A percentile compares a stretch with the other conserved stretches of the same genome.
Evolutionary conservation across 495 filamentous ascomycete genomes (phyloP).

Genomic region (Hypoxylon fuscum): DNA sequence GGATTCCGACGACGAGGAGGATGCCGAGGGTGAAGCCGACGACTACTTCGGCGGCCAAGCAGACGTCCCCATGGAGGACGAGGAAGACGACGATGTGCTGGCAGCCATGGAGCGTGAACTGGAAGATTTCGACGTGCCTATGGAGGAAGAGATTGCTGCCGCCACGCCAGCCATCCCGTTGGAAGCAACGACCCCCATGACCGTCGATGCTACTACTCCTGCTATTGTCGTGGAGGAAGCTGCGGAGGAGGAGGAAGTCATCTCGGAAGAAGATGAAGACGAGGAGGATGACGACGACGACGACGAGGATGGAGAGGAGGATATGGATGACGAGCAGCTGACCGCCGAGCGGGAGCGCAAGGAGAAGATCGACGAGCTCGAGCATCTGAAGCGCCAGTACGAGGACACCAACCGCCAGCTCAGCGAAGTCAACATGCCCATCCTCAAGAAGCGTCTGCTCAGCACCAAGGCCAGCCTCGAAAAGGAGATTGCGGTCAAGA

Average conservation of each 20-base stretch:
- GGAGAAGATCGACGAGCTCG: slow-evolving; percentile 64
- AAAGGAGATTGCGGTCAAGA: slow-evolving; percentile 68
- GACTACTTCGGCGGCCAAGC: slow-evolving; percentile 50
- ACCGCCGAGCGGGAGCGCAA: slow-evolving; percentile 46
- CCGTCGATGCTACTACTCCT: slow-evolving; percentile 44
- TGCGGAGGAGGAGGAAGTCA: slow-evolving; percentile 36
- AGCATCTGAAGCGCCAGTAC: slow-evolving; percentile 58
- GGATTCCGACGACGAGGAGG: slow-evolving; percentile 65
- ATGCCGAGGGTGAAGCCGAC: slow-evolving; percentile 62
- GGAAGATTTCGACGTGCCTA: slow-evolving; percentile 34
- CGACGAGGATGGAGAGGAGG: slow-evolving; percentile 54
- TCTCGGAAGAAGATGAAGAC: slow-evolving; percentile 59
- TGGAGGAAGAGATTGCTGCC: slow-evolving; percentile 38
- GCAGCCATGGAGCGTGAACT: slow-evolving; percentile 54
- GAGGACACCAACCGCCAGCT: slow-evolving; percentile 50
- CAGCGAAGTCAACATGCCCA: slow-evolving; percentile 48
- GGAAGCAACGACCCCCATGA: slow-evolving; percentile 53
- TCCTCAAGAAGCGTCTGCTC: slow-evolving; percentile 61
- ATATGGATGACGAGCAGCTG: slow-evolving; percentile 58
- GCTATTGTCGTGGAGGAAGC: slow-evolving; percentile 33
- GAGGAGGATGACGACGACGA: slow-evolving; percentile 56
- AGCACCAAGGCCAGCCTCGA: slow-evolving; percentile 56
- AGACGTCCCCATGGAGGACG: slow-evolving; percentile 27
- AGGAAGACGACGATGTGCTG: slow-evolving; percentile 50
- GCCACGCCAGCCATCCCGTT: slow-evolving; percentile 41